These are phyloP conservation scores for Brassica juncea DNA, from an alignment of 345 rosid genomes.

Conservation along the genomic window DNA sequence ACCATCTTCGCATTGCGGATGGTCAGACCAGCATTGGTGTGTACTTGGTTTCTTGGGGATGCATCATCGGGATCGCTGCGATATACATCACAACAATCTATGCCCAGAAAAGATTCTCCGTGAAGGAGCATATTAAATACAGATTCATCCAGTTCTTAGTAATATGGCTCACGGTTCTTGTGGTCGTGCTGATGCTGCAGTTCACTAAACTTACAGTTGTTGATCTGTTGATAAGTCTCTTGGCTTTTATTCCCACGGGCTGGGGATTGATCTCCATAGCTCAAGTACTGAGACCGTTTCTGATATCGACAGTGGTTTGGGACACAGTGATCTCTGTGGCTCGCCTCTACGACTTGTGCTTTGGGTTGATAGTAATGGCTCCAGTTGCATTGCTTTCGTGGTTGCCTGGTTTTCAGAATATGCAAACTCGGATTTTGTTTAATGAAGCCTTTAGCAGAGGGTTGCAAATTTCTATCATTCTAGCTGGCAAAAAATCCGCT, in stretches of 20 bases:
- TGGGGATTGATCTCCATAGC: slow-evolving; percentile 82
- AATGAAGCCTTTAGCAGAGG: slow-evolving; percentile 95
- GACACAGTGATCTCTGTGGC: slow-evolving; percentile 71
- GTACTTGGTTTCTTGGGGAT: slow-evolving; percentile 81
- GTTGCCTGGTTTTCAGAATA: slow-evolving; percentile 92
- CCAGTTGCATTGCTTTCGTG: slow-evolving; percentile 90
- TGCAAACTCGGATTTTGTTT: slow-evolving; percentile 87
- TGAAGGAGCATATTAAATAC: slow-evolving; percentile 79
- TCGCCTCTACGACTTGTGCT: slow-evolving; percentile 72
- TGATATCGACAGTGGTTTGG: slow-evolving; percentile 68
- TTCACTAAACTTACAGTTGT: slow-evolving; percentile 61
- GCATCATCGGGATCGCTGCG: slow-evolving; percentile 55
- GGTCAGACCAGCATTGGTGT: slow-evolving; percentile 62
- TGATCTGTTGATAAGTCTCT: slow-evolving; percentile 72
- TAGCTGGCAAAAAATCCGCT: slow-evolving; percentile 71
- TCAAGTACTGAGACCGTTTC: slow-evolving; percentile 74
- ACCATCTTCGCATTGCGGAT: slow-evolving; percentile 68
- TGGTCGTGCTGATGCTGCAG: slow-evolving; percentile 62
- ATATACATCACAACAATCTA: slow-evolving; percentile 60
- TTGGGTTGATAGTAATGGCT: slow-evolving; percentile 77
- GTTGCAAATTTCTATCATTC: slow-evolving; percentile 77
- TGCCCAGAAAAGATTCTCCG: slow-evolving; percentile 70
- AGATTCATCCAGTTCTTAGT: slow-evolving; percentile 86
- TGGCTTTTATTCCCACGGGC: slow-evolving; percentile 92
- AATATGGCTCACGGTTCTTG: slow-evolving; percentile 54